Base-by-base conservation (phyloP, 2,329 filamentous ascomycete genomes). In the Lecanicillium sp. region DNA sequence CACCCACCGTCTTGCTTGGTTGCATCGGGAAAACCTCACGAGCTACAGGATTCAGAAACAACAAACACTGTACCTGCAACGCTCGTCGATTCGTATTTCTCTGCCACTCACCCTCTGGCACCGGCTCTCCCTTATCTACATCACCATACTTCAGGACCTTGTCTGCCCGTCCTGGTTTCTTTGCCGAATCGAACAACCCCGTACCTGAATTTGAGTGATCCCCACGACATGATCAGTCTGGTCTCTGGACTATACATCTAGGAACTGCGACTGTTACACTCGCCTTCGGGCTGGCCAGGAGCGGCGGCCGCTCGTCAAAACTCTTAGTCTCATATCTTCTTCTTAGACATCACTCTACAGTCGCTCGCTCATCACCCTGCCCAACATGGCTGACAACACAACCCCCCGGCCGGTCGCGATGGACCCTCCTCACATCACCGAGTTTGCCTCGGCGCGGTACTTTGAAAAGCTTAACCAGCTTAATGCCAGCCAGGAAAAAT, bases 401-500 rank as follows among this genome's bases (percentile, higher is more conserved):
- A 34, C 34, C 37, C 47, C 50, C 36, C 51, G 50, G 33, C 49
- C 51, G 45, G 46, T 51, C 55, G 57, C 58, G 52, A 78, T 80
- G 75, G 77, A 80, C 47, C 74, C 73, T 51, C 67, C 71, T 49
- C 76, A 80, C 47, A 67, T 78, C 45, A 79, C 77, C 43, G 78
- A 82, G 56, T 82, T 82, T 59, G 78, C 75, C 44, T 82, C 78
- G 32, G 67, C 74, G 57, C 73, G 73, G 46, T 82, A 78, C 53
- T 76, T 80, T 47, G 69, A 71, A 39, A 82, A 82, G 59, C 57
- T 80, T 44, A 68, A 63, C 41, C 71, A 77, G 58, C 68, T 63
- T 49, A 73, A 60, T 54, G 68, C 65, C 53, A 61, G 70, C 20
- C 65, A 59, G 46, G 62, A 60, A 14, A 65, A 67, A 47, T 63